phyloP scores from a whole-genome alignment of 164 flowering plant species.

The Dillenia suffruticosa region DNA sequence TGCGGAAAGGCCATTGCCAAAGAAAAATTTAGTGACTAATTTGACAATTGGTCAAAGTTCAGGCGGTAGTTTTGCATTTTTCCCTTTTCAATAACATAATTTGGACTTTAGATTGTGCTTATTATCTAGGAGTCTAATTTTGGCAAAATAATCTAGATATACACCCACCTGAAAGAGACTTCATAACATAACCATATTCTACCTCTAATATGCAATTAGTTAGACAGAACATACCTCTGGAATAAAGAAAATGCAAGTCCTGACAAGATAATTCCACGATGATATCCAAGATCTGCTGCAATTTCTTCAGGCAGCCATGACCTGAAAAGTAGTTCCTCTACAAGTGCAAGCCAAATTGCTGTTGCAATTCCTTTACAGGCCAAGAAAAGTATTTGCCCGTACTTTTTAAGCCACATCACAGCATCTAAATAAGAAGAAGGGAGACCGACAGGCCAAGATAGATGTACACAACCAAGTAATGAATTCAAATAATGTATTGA shows the following conservation, averaged over 20 bases:
- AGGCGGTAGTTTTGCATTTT: too few species aligned
- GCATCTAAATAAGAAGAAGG: conserved; percentile 30
- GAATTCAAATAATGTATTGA: conserved; percentile 53
- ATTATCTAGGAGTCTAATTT: too few species aligned
- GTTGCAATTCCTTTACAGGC: conserved; percentile 49
- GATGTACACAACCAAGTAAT: conserved; percentile 53
- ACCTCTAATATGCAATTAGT: background rate
- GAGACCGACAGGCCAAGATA: conserved; percentile 42
- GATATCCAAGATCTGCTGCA: conserved; percentile 70
- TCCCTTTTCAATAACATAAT: too few species aligned
- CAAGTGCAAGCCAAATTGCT: conserved; percentile 55
- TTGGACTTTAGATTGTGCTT: too few species aligned
- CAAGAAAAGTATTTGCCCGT: conserved; percentile 37
- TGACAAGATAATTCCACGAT: conserved; percentile 66
- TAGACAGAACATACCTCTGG: conserved; percentile 51
- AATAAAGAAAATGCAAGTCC: conserved; percentile 72
- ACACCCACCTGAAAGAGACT: too few species aligned
- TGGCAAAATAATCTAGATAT: too few species aligned
- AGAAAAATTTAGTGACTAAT: too few species aligned
- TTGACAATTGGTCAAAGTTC: too few species aligned
- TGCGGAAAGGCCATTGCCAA: too few species aligned
- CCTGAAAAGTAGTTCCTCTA: conserved; percentile 87
- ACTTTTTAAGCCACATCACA: conserved; percentile 36
- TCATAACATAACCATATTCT: background rate
- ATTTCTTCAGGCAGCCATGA: conserved; percentile 94